A percentile compares a stretch with the other conserved stretches of the same genome.
phyloP scores from a whole-genome alignment of 768 basidiomycete species.

The Lyophyllum shimeji region DNA sequence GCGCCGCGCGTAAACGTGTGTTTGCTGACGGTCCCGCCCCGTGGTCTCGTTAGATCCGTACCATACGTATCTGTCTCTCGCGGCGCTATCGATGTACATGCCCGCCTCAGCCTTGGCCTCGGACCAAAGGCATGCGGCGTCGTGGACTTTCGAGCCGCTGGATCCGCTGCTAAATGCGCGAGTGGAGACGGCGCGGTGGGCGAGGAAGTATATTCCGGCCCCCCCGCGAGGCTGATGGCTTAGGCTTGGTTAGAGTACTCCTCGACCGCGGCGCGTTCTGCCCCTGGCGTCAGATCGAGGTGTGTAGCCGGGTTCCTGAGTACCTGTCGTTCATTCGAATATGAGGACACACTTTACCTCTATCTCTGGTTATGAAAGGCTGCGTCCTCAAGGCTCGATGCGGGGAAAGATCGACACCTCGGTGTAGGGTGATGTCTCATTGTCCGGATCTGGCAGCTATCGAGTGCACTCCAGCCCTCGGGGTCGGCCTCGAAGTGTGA shows the following conservation, averaged over 20 bases:
- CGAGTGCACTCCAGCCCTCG: neutral
- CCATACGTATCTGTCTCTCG: conserved; percentile 90
- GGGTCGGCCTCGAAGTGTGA: no score
- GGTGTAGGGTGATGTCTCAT: neutral
- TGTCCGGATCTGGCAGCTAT: neutral
- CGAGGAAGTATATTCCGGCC: conserved; percentile 53
- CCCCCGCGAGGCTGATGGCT: neutral
- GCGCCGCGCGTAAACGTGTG: neutral
- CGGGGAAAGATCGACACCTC: conserved; percentile 18
- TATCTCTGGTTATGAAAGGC: neutral
- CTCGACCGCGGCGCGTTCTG: neutral
- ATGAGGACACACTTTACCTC: conserved; percentile 3
- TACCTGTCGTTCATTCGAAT: conserved; percentile 3
- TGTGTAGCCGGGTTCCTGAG: neutral
- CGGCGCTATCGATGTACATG: conserved; percentile 71
- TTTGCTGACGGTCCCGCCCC: neutral
- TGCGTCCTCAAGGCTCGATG: conserved; percentile 22
- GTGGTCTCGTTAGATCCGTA: conserved; percentile 68
- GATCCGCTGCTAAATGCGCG: conserved; percentile 75
- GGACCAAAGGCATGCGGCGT: conserved; percentile 25
- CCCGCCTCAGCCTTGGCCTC: conserved; percentile 40
- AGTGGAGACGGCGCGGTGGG: conserved; percentile 66
- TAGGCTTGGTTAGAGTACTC: neutral
- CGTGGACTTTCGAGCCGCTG: conserved; percentile 60
- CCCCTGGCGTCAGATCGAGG: neutral